phyloP scores from a whole-genome alignment of 352 stramenopile species.

The Pythium scleroteichum region DNA sequence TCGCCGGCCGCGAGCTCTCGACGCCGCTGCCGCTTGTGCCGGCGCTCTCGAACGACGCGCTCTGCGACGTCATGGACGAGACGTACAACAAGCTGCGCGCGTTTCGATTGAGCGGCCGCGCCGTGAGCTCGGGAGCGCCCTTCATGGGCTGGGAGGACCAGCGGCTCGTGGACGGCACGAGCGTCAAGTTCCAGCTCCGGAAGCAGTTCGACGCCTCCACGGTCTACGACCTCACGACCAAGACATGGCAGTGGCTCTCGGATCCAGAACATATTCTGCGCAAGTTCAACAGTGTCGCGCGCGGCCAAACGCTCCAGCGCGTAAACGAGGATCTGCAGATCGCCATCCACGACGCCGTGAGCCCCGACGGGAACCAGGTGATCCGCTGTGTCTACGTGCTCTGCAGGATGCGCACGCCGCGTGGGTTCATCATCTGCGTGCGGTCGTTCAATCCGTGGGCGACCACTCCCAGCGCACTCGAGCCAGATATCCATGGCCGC shows the following conservation, averaged over 20 bases:
- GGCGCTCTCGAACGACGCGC: slow-evolving; percentile 24
- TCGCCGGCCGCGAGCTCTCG: neutral
- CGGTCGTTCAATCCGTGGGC: slow-evolving; percentile 50
- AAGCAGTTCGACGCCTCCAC: slow-evolving; percentile 55
- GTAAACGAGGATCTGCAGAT: slow-evolving; percentile 74
- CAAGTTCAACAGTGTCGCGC: slow-evolving; percentile 59
- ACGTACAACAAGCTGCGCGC: slow-evolving; percentile 54
- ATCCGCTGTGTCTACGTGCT: slow-evolving; percentile 71
- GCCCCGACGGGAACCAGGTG: slow-evolving; percentile 40
- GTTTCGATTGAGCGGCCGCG: slow-evolving; percentile 53
- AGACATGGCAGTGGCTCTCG: slow-evolving; percentile 68
- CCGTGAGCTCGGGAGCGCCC: slow-evolving; percentile 44
- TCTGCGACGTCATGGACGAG: slow-evolving; percentile 39
- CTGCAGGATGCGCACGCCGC: slow-evolving; percentile 66
- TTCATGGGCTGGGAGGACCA: slow-evolving; percentile 74
- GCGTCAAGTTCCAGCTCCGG: slow-evolving; percentile 69
- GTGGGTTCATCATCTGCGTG: slow-evolving; percentile 68
- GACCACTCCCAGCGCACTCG: slow-evolving; percentile 8
- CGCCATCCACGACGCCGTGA: slow-evolving; percentile 54
- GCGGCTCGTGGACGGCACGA: slow-evolving; percentile 50
- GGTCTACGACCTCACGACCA: slow-evolving; percentile 44
- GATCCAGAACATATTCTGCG: slow-evolving; percentile 51
- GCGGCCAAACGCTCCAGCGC: slow-evolving; percentile 51
- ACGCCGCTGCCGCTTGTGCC: slow-evolving; percentile 14
- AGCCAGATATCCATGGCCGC: slow-evolving; percentile 17